Evolutionary conservation across 441 rosid genomes (phyloP), one percentile per base, ranked within the genome.

Genomic region (Croton laevigatus): DNA sequence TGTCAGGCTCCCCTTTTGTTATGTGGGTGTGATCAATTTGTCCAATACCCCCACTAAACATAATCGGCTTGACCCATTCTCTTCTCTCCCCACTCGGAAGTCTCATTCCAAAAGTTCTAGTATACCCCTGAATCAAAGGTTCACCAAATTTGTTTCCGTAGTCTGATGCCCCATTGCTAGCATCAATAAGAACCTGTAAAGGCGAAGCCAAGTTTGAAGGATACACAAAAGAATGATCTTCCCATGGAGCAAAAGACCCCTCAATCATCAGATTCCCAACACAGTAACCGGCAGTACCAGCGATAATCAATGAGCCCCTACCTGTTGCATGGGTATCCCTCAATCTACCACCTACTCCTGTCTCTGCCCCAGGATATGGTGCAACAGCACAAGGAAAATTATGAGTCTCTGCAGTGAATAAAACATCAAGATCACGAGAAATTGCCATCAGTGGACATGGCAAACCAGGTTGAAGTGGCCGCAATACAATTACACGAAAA

Each of bases 371-470:
- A 67, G 99, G 99, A 66, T 91, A 92, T 61, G 99, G 97, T 59
- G 99, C 99, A 76, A 94, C 99, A 20, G 98, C 99, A 80, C 99
- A 94, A 44, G 98, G 99, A 80, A 92, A 92, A 77, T 94, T 94
- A 83, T 94, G 99, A 0, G 97, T 94, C 80, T 94, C 98, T 2
- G 98, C 99, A 4, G 99, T 92, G 73, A 92, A 92, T 76, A 94
- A 76, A 69, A 94, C 82, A 80, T 94, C 98, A 46, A 92, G 89
- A 67, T 86, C 94, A 62, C 75, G 79, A 62, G 73, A 71, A 38
- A 73, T 70, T 71, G 80, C 77, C 69, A 76, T 75, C 59, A 94
- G 80, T 20, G 85, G 88, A 73, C 94, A 86, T 3, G 89, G 67
- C 49, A 80, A 78, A 67, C 98, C 94, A 58, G 99, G 98, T 78